phyloP scores from a whole-genome alignment of 2,329 filamentous ascomycete genomes.

The Cercospora zeae-maydis region DNA sequence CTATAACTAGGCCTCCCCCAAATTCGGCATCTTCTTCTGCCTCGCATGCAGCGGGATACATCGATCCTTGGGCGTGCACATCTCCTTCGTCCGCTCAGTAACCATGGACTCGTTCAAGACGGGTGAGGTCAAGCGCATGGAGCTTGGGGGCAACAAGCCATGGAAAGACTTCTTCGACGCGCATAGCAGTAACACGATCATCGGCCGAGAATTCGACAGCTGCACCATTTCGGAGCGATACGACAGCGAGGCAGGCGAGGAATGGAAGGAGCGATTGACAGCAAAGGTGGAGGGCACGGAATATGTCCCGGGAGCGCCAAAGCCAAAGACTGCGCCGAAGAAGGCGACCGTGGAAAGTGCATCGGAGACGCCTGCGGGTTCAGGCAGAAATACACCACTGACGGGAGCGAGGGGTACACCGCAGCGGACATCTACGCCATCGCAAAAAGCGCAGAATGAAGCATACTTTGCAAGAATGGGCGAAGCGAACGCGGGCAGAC shows the following conservation, averaged over 20 bases:
- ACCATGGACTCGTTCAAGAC: conserved; percentile 99
- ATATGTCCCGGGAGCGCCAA: conserved; percentile 60
- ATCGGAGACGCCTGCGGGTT: conserved; percentile 22
- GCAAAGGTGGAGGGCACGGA: conserved; percentile 85
- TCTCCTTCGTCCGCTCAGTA: conserved; percentile 95
- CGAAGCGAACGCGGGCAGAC: conserved; percentile 71
- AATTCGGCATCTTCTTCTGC: conserved; percentile 98
- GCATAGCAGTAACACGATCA: conserved; percentile 46
- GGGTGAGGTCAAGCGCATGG: conserved; percentile 89
- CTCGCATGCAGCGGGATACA: conserved; percentile 93
- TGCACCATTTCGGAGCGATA: conserved; percentile 89
- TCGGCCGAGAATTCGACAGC: conserved; percentile 66
- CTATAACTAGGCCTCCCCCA: conserved; percentile 64
- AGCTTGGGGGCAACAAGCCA: conserved; percentile 80
- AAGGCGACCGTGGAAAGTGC: conserved; percentile 27
- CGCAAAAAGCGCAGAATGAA: conserved; percentile 66
- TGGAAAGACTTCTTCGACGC: conserved; percentile 83
- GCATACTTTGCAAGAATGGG: conserved; percentile 86
- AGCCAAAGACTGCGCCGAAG: conserved; percentile 22
- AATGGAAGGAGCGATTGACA: conserved; percentile 86
- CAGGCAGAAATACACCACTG: conserved; percentile 29
- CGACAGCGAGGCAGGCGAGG: conserved; percentile 82
- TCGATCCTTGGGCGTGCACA: conserved; percentile 91
- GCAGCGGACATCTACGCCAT: conserved; percentile 28
- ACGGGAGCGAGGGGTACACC: conserved; percentile 18